These are phyloP conservation scores for Aspergillus clavatus DNA, from an alignment of 2,329 filamentous ascomycete genomes.

Conservation along the genomic window DNA sequence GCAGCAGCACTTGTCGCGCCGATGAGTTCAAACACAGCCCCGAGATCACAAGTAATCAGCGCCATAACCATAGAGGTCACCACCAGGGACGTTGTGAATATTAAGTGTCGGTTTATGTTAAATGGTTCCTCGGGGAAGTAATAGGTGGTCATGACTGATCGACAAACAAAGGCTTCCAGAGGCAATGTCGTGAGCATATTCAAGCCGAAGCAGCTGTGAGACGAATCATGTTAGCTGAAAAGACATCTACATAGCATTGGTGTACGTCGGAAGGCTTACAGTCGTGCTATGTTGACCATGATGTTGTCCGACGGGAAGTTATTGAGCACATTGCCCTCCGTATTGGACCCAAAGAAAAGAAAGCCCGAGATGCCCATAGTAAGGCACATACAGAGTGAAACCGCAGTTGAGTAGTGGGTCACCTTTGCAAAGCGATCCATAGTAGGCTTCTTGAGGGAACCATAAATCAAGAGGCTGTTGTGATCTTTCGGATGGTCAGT, in stretches of 20 bases:
- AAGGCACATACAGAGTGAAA: constrained; percentile 89
- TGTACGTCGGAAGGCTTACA: constrained; percentile 45
- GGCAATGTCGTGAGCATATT: constrained; percentile 98
- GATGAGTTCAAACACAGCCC: constrained; percentile 91
- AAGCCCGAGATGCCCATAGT: constrained; percentile 85
- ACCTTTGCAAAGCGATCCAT: constrained; percentile 91
- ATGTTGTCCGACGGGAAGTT: constrained; percentile 89
- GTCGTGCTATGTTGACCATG: constrained; percentile 88
- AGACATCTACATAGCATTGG: background rate
- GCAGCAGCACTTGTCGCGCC: constrained; percentile 92
- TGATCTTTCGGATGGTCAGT: constrained; percentile 55
- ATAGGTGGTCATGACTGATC: constrained; percentile 93
- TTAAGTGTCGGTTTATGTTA: constrained; percentile 75
- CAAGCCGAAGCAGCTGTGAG: constrained; percentile 72
- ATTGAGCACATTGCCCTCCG: constrained; percentile 92
- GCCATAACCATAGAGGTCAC: constrained; percentile 70
- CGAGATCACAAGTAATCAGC: constrained; percentile 86
- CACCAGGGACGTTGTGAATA: constrained; percentile 82
- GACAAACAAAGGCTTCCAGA: constrained; percentile 93
- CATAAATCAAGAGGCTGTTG: constrained; percentile 96
- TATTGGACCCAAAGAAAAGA: constrained; percentile 86
- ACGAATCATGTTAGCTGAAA: constrained; percentile 18
- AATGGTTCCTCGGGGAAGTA: constrained; percentile 68
- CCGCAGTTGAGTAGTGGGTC: constrained; percentile 85
- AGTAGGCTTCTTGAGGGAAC: constrained; percentile 86